A percentile compares a stretch with the other conserved stretches of the same genome.
Evolutionary conservation across 169 alveolate genomes (phyloP).

Genomic region (Cryptosporidium viatorum): DNA sequence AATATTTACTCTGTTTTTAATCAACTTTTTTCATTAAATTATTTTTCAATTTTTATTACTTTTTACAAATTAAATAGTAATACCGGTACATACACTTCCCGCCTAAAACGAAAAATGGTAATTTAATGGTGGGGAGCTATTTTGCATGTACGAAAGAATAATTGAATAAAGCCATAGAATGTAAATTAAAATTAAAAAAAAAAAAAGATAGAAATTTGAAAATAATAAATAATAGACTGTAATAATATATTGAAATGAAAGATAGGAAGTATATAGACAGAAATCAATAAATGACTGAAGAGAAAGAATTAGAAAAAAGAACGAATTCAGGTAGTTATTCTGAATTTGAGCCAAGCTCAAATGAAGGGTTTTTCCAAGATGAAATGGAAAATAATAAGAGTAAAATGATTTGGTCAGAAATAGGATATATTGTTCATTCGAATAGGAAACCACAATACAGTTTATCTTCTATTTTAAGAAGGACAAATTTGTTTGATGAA

Average conservation of each 20-base stretch:
- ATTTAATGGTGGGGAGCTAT: neutral
- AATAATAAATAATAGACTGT: neutral
- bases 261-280: neutral
- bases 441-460: conserved; percentile 56
- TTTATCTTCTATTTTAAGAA: conserved; percentile 53
- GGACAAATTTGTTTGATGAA: conserved; percentile 60
- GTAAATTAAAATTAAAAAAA: too few relatives aligned
- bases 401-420: conserved; percentile 70
- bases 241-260: neutral
- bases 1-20: too few relatives aligned
- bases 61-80: neutral
- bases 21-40: too few relatives aligned
- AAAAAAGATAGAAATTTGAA: neutral
- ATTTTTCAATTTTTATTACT: too few relatives aligned
- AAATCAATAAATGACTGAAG: neutral
- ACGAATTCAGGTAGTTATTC: neutral
- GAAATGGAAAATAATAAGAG: neutral
- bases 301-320: neutral
- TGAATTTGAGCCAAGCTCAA: conserved; percentile 11
- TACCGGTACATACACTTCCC: neutral
- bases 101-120: neutral
- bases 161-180: neutral
- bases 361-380: neutral
- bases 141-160: neutral
- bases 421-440: conserved; percentile 64